Evolutionary conservation across 2,329 filamentous ascomycete species (phyloP), one percentile per base, ranked within the genome.

Genomic region (Neonectria sp.): DNA sequence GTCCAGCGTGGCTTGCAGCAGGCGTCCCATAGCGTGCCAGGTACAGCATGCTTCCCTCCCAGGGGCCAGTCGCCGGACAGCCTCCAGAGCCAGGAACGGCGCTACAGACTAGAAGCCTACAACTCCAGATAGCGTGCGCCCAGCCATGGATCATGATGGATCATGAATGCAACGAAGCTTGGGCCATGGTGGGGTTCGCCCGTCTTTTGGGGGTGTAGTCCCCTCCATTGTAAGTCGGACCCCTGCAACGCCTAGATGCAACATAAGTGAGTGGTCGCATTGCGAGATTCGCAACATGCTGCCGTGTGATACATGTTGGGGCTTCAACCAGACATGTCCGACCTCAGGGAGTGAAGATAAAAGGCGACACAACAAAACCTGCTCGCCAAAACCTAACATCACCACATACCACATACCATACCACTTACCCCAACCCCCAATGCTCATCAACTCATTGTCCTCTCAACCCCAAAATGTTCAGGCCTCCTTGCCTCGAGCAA

Each of bases 361-460:
- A 31, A 55, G 49, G 51, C 40, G 63, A 29, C 29, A 45, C 35
- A 33, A 40, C n/a, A 17, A 17, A 37, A 6, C 35, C 5, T 37
- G 35, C 15, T 17, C 9, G 13, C 21, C 21, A 37, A 17, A 37
- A 37, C 9, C 15, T 5, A 37, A 37, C 17, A 45, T 56, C 3
- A 21, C 24, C 49, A 40, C 21, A n/a, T 25, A 21, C 24, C 49
- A 40, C 21, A n/a, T 25, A 21, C 21, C 21, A 21, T 21, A 21
- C 21, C 45, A 37, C 40, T 15, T 65, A 68, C 72, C 72, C 72
- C 72, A 74, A 73, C 71, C 72, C 72, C 72, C 71, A 73, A 75
- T 43, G 27, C 63, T 37, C 55, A 65, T 31, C 40, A 37, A 25
- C 5, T 27, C 31, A n/a, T 43, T 49, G 49, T 55, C 52, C 9